phyloP scores from a whole-genome alignment of 768 basidiomycete genomes.

The Pisolithus marmoratus region DNA sequence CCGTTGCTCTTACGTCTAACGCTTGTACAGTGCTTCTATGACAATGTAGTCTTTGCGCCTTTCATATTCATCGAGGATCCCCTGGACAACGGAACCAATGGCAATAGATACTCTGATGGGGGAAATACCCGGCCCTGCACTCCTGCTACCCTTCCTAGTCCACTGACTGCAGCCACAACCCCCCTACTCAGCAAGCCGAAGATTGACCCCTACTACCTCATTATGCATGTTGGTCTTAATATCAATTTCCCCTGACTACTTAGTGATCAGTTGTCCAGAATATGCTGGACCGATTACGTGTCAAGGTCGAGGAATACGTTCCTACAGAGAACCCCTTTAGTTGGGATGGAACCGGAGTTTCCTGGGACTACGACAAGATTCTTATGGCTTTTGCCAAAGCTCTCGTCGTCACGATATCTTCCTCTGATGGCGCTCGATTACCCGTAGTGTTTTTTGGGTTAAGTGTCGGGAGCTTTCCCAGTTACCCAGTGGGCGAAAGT shows the following conservation, averaged over 20 bases:
- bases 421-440: slow-evolving; percentile 34
- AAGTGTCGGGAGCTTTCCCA: slow-evolving; percentile 31
- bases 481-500: slow-evolving; percentile 24
- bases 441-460: slow-evolving; percentile 38
- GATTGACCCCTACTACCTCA: slow-evolving; percentile 90
- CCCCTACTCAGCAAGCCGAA: slow-evolving; percentile 54
- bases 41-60: slow-evolving; percentile 93
- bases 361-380: slow-evolving; percentile 64
- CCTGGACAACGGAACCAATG: slow-evolving; percentile 51
- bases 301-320: slow-evolving; percentile 55
- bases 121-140: slow-evolving; percentile 36
- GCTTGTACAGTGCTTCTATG: slow-evolving; percentile 80
- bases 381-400: slow-evolving; percentile 61
- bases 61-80: slow-evolving; percentile 97
- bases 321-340: slow-evolving; percentile 60
- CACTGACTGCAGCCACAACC: slow-evolving; percentile 27
- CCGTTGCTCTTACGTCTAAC: slow-evolving; percentile 1
- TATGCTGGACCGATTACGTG: slow-evolving; percentile 60
- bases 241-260: neutral
- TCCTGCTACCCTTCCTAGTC: slow-evolving; percentile 23
- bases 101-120: slow-evolving; percentile 36
- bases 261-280: slow-evolving; percentile 37
- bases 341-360: slow-evolving; percentile 58
- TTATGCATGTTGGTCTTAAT: slow-evolving; percentile 57
- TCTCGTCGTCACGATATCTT: slow-evolving; percentile 48